phyloP scores from a whole-genome alignment of 306 rosid species.

The Vachellia pachyceras region DNA sequence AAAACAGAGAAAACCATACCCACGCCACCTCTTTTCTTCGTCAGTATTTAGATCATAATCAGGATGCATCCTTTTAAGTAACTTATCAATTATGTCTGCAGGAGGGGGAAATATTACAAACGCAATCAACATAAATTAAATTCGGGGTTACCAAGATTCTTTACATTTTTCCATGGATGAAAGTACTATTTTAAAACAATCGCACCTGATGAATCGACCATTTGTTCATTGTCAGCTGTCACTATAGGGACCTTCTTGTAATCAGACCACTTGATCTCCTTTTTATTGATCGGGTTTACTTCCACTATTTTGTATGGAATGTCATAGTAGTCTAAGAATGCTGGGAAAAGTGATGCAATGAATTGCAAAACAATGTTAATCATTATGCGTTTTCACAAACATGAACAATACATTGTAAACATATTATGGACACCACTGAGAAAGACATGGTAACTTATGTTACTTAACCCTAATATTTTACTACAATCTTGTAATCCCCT shows the following conservation, averaged over 20 bases:
- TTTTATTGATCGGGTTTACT: slow-evolving; percentile 88
- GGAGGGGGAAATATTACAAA: background rate
- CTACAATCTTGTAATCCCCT: background rate
- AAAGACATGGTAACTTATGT: background rate
- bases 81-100: slow-evolving; percentile 74
- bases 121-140: background rate
- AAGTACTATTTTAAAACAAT: slow-evolving; percentile 1
- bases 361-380: slow-evolving; percentile 14
- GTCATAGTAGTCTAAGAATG: slow-evolving; percentile 79
- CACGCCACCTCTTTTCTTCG: slow-evolving; percentile 82
- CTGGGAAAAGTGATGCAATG: slow-evolving; percentile 41
- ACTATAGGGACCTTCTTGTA: slow-evolving; percentile 92
- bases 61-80: slow-evolving; percentile 61
- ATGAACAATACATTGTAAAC: background rate
- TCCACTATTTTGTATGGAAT: slow-evolving; percentile 75
- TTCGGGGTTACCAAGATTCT: too few relatives aligned
- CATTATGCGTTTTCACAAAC: background rate
- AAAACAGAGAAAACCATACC: slow-evolving; percentile 47
- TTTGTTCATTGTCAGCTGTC: slow-evolving; percentile 72
- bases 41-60: slow-evolving; percentile 57
- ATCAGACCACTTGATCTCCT: slow-evolving; percentile 93
- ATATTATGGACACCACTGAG: background rate
- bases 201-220: slow-evolving; percentile 95
- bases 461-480: background rate
- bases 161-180: background rate